phyloP scores from a whole-genome alignment of 2,329 filamentous ascomycete species.

The Venturia oleaginea region DNA sequence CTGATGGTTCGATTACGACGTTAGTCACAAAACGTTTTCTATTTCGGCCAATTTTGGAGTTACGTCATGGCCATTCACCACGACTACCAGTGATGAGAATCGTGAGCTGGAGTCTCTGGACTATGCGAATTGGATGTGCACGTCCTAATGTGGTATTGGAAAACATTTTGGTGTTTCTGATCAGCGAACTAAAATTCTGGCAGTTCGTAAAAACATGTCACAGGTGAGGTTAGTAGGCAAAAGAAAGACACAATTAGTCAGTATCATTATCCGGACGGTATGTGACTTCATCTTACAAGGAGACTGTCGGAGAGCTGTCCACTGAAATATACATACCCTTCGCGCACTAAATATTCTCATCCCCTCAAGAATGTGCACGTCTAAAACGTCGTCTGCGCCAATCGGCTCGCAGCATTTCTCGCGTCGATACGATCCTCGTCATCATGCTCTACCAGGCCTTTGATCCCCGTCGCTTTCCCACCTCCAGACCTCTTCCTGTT shows the following conservation, averaged over 20 bases:
- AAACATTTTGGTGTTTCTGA: too few species aligned
- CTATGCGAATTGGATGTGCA: too few species aligned
- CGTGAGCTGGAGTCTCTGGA: too few species aligned
- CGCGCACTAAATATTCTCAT: neutral
- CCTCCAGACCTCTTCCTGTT: slow-evolving; percentile 39
- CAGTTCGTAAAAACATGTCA: neutral
- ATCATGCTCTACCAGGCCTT: slow-evolving; percentile 56
- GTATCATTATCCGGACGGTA: slow-evolving; percentile 3
- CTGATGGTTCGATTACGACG: neutral
- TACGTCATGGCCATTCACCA: too few species aligned
- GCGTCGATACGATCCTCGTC: slow-evolving; percentile 94
- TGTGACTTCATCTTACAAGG: neutral
- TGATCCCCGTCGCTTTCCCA: slow-evolving; percentile 20
- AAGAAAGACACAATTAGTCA: neutral
- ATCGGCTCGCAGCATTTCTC: slow-evolving; percentile 83
- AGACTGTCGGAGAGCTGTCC: neutral
- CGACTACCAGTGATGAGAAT: too few species aligned
- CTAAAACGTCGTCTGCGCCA: slow-evolving; percentile 89
- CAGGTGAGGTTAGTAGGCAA: neutral
- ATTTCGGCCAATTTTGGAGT: too few species aligned
- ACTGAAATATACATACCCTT: neutral
- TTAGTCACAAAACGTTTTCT: too few species aligned
- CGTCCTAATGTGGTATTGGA: too few species aligned
- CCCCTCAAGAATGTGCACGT: neutral
- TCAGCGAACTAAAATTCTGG: too few species aligned